Conservation (phyloP, 257 asterid species). For the Voacanga thouarsii region DNA sequence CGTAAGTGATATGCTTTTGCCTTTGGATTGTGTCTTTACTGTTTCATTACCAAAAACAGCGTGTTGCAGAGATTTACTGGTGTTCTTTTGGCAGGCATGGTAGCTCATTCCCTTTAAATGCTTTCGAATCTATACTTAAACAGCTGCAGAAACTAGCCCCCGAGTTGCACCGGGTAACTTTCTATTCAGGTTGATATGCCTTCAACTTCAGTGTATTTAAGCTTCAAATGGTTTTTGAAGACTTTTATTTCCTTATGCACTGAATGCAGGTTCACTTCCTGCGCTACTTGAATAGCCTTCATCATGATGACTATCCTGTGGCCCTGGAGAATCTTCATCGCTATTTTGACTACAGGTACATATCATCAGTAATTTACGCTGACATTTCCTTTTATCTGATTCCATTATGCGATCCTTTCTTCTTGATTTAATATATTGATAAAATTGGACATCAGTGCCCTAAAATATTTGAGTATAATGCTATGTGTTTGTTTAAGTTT, state of each 20-base stretch:
- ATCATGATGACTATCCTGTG: conserved; percentile 83
- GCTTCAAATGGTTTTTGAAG: neutral
- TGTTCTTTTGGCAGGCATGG: conserved; percentile 50
- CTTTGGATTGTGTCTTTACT: neutral
- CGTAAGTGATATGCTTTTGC: conserved; percentile 34
- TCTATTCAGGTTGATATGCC: conserved; percentile 7
- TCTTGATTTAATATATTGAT: neutral
- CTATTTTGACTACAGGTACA: conserved; percentile 94
- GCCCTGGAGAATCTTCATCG: conserved; percentile 94
- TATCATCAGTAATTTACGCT: conserved; percentile 27
- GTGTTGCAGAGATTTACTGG: neutral
- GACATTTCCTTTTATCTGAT: conserved; percentile 4
- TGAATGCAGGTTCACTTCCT: conserved; percentile 80
- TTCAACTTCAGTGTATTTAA: neutral
- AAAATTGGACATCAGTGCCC: neutral
- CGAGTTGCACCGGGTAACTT: conserved; percentile 79
- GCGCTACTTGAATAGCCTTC: conserved; percentile 77
- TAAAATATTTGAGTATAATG: neutral
- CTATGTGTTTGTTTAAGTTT: neutral
- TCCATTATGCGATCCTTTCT: neutral
- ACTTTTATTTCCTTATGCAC: conserved; percentile 25
- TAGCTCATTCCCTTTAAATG: conserved; percentile 64
- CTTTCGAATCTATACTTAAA: conserved; percentile 66
- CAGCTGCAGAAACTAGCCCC: conserved; percentile 90
- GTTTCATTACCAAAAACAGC: neutral